Evolutionary conservation across 1,284 basidiomycete genomes (phyloP).

Genomic region (Melampsora larici-populina): DNA sequence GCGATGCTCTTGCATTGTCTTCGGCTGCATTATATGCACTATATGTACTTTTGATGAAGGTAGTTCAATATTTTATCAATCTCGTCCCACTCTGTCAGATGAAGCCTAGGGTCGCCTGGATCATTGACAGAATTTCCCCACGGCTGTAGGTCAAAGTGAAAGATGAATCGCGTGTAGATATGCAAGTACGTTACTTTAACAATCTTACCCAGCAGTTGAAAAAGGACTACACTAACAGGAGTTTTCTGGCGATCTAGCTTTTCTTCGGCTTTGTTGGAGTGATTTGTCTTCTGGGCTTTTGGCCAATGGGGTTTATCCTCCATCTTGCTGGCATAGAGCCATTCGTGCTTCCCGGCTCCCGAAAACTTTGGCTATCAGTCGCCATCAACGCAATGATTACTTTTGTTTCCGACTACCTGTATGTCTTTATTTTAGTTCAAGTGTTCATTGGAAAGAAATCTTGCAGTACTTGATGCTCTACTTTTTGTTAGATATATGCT

Average conservation of each 20-base stretch:
- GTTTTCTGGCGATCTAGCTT: not conserved
- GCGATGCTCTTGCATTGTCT: slow-evolving; percentile 74
- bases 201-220: not conserved
- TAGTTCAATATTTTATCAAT: slow-evolving; percentile 15
- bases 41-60: slow-evolving; percentile 87
- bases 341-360: slow-evolving; percentile 69
- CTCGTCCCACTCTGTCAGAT: not conserved
- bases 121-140: not conserved
- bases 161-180: slow-evolving; percentile 47
- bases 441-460: not conserved
- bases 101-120: not conserved
- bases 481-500: slow-evolving; percentile 47
- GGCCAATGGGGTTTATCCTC: slow-evolving; percentile 77
- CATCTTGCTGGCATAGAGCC: slow-evolving; percentile 72
- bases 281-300: slow-evolving; percentile 76
- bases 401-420: slow-evolving; percentile 42
- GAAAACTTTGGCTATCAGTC: slow-evolving; percentile 65
- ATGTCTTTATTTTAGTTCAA: not conserved
- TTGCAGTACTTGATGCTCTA: not conserved
- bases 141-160: slow-evolving; percentile 64
- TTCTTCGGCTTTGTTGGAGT: slow-evolving; percentile 70
- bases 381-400: slow-evolving; percentile 61
- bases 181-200: slow-evolving; percentile 21
- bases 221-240: not conserved
- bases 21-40: slow-evolving; percentile 83